Conservation (phyloP, 2,329 filamentous ascomycete genomes). For the Microdochium nivale region DNA sequence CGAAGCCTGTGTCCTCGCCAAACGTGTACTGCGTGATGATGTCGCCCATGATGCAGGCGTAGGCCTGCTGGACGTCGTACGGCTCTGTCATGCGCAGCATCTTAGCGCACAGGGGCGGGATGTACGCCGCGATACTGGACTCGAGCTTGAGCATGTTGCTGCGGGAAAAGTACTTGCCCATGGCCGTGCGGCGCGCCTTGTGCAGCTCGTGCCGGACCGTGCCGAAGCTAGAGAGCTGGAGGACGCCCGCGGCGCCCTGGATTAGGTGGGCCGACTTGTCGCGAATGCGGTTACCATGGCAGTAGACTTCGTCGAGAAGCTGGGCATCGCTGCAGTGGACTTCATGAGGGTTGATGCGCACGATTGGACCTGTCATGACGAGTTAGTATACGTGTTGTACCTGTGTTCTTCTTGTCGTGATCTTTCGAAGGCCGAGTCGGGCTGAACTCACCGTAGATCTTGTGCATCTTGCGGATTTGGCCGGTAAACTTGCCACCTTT, state of each 20-base stretch:
- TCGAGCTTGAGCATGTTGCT: neutral
- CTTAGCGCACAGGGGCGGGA: neutral
- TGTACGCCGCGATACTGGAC: neutral
- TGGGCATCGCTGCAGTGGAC: conserved; percentile 21
- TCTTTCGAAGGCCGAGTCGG: neutral
- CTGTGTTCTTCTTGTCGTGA: neutral
- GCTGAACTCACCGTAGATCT: conserved; percentile 11
- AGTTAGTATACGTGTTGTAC: neutral
- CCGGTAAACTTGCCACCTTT: conserved; percentile 10
- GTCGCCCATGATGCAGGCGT: conserved; percentile 1
- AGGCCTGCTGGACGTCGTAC: neutral
- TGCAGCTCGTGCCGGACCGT: conserved; percentile 1
- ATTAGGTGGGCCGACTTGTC: conserved; percentile 6
- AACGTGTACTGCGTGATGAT: conserved; percentile 1
- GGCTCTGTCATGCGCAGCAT: neutral
- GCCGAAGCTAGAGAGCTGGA: conserved; percentile 1
- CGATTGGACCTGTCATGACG: conserved; percentile 14
- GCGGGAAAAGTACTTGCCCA: neutral
- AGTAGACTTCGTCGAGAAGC: conserved; percentile 16
- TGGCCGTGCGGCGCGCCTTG: neutral
- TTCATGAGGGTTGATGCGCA: conserved; percentile 23
- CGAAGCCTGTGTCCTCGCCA: neutral
- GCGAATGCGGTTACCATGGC: conserved; percentile 2
- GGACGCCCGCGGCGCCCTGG: neutral
- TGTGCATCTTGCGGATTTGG: conserved; percentile 12